Evolutionary conservation across 1,284 basidiomycete species (phyloP).

Genomic region (Rhodotorula sp.): DNA sequence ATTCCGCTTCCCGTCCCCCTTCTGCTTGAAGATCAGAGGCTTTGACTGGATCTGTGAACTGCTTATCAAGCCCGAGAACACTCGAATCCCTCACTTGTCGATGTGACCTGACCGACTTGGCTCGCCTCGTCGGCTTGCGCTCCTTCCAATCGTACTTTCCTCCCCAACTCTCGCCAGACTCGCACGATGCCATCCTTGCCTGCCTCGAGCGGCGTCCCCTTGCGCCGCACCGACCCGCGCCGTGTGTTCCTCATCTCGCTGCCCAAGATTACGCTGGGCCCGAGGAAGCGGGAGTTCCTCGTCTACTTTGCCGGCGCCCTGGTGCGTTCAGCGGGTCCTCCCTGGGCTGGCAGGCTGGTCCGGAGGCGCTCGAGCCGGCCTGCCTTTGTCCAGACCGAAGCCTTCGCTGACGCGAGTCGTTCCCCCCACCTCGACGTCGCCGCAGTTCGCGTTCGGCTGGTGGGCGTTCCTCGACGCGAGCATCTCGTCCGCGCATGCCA

Average conservation of each 20-base stretch:
- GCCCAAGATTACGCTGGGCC: constrained; percentile 41
- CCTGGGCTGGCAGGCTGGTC: not conserved
- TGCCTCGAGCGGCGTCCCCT: constrained; percentile 9
- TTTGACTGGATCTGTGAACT: too few species aligned
- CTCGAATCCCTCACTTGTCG: too few species aligned
- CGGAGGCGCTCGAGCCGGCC: not conserved
- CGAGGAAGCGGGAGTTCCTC: constrained; percentile 68
- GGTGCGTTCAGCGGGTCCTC: constrained; percentile 53
- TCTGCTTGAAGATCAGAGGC: too few species aligned
- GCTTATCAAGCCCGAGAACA: too few species aligned
- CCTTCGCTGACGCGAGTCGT: not conserved
- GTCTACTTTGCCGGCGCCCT: constrained; percentile 89
- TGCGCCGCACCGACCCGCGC: constrained; percentile 38
- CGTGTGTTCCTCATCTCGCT: constrained; percentile 44
- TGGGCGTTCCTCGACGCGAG: constrained; percentile 96
- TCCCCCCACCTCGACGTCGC: not conserved
- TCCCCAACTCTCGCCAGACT: not conserved
- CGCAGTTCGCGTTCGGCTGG: constrained; percentile 84
- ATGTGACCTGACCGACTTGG: not conserved
- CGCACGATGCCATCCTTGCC: not conserved
- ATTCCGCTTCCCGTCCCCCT: too few species aligned
- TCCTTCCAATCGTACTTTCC: too few species aligned
- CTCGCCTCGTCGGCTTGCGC: not conserved
- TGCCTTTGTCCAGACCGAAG: too few species aligned
- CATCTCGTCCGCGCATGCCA: constrained; percentile 64